Evolutionary conservation across 441 rosid genomes (phyloP).

Genomic region (Pelargonium australe): DNA sequence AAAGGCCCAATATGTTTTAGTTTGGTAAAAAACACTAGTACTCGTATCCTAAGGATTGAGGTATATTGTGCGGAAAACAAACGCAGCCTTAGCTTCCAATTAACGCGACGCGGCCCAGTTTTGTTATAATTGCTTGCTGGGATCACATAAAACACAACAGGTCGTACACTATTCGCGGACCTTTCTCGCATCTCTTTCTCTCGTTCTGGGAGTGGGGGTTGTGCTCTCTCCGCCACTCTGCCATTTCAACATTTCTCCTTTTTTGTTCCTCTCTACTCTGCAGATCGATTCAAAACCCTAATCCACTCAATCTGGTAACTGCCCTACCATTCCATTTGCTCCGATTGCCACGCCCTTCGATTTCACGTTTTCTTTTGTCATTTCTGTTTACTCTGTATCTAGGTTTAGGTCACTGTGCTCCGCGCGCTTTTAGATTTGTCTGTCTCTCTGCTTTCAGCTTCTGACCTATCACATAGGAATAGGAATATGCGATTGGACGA

Average conservation of each 20-base stretch:
- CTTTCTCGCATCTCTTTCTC: neutral
- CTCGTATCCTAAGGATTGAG: too few relatives aligned
- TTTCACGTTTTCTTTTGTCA: neutral
- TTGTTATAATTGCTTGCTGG: too few relatives aligned
- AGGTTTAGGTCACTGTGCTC: neutral
- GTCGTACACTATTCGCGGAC: neutral
- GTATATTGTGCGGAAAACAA: neutral
- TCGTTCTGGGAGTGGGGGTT: neutral
- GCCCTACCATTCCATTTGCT: neutral
- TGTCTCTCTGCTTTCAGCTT: neutral
- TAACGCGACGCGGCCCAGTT: constrained; percentile 6
- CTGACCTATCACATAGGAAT: too few relatives aligned
- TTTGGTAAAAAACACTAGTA: too few relatives aligned
- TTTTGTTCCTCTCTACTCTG: neutral
- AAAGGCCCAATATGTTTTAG: too few relatives aligned
- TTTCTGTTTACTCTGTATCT: neutral
- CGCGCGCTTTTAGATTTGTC: neutral
- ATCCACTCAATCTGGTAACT: neutral
- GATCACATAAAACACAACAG: neutral
- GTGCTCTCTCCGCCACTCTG: neutral
- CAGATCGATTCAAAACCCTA: constrained; percentile 5
- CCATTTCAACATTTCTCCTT: neutral
- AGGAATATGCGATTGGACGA: too few relatives aligned
- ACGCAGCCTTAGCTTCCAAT: neutral
- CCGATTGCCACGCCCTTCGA: neutral